Conservation (phyloP, 805 yeast genomes). For the Myxozyma kluyveri region DNA sequence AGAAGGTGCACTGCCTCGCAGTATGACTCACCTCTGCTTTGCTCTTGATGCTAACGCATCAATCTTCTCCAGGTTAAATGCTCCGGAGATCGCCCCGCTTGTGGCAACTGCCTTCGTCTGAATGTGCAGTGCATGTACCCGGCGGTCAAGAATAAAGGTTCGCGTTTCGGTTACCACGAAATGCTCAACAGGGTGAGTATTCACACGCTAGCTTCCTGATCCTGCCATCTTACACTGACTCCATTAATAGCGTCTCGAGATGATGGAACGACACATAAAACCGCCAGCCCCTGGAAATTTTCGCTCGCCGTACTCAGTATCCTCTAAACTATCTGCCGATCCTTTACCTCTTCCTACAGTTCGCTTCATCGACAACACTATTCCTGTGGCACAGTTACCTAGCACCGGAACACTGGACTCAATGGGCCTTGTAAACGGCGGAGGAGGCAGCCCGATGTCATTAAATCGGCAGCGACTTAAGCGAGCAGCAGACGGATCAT, state of each 20-base stretch:
- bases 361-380: background rate
- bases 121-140: constrained; percentile 40
- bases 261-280: constrained; percentile 31
- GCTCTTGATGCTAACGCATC: background rate
- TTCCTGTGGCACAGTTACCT: background rate
- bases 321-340: constrained; percentile 18
- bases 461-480: constrained; percentile 10
- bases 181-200: constrained; percentile 31
- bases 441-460: background rate
- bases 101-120: constrained; percentile 38
- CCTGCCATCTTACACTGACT: background rate
- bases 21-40: background rate
- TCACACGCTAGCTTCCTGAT: background rate
- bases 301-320: constrained; percentile 22
- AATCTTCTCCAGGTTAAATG: constrained; percentile 35
- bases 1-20: constrained; percentile 32
- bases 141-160: constrained; percentile 39
- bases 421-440: background rate
- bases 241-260: constrained; percentile 25
- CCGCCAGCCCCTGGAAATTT: constrained; percentile 23
- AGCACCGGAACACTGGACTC: background rate
- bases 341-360: constrained; percentile 2
- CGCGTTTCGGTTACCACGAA: constrained; percentile 39
- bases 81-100: constrained; percentile 41
- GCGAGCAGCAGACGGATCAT: constrained; percentile 24